Percentiles rank a stretch among this genome's conserved stretches.
Evolutionary conservation across 164 flowering plant genomes (phyloP).

Genomic region (Dillenia turbinata): DNA sequence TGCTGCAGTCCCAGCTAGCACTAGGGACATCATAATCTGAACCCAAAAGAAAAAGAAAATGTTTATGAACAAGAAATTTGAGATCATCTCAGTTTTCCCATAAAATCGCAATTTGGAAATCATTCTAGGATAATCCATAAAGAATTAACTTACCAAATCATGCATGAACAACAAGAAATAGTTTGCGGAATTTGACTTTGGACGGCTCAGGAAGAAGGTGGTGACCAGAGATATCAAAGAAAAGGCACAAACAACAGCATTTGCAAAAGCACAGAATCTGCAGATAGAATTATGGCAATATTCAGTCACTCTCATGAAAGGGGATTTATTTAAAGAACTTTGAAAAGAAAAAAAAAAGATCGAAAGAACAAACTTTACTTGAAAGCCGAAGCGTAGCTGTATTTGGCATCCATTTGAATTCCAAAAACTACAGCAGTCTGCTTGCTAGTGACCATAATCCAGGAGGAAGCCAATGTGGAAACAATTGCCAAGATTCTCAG

Average conservation of each 20-base stretch:
- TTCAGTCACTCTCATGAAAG: neutral
- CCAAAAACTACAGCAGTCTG: no score
- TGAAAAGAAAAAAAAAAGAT: neutral
- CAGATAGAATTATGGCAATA: neutral
- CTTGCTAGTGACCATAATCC: no score
- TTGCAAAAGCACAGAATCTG: slow-evolving; percentile 42
- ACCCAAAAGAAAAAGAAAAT: neutral
- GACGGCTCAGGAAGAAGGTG: slow-evolving; percentile 5
- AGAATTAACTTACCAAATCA: slow-evolving; percentile 36
- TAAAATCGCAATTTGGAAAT: neutral
- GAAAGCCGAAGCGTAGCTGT: slow-evolving; percentile 5
- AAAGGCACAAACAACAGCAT: slow-evolving; percentile 25
- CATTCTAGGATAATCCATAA: neutral
- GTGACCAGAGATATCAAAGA: slow-evolving; percentile 19
- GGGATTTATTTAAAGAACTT: neutral
- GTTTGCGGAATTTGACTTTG: slow-evolving; percentile 6
- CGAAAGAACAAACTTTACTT: slow-evolving; percentile 22
- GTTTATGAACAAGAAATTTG: neutral
- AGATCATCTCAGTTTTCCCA: neutral
- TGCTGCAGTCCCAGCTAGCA: slow-evolving; percentile 35
- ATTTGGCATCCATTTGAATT: no score
- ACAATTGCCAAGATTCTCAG: no score
- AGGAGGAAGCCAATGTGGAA: no score
- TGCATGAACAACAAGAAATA: slow-evolving; percentile 39
- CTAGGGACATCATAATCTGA: slow-evolving; percentile 25